Evolutionary conservation across 2,329 filamentous ascomycete species (phyloP).

Genomic region (Talaromyces sp.): DNA sequence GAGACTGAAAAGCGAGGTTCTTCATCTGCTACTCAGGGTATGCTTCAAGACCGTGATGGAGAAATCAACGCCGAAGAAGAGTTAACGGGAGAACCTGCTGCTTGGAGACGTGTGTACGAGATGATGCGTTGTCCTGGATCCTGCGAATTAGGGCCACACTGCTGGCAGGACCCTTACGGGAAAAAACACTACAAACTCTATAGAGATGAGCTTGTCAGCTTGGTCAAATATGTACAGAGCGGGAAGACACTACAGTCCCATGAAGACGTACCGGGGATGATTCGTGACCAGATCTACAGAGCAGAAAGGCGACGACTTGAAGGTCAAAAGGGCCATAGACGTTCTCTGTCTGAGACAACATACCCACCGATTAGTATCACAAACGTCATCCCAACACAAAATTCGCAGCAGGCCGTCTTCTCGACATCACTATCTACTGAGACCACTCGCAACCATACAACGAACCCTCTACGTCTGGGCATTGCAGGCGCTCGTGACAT

Average conservation of each 20-base stretch:
- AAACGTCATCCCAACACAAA: slow-evolving; percentile 24
- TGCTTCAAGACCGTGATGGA: slow-evolving; percentile 17
- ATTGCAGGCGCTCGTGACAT: slow-evolving; percentile 27
- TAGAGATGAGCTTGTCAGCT: background rate
- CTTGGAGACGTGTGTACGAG: slow-evolving; percentile 20
- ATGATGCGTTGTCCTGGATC: slow-evolving; percentile 20
- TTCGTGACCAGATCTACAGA: background rate
- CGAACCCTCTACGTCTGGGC: slow-evolving; percentile 18
- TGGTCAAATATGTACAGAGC: background rate
- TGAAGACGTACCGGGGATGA: slow-evolving; percentile 1
- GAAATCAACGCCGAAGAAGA: slow-evolving; percentile 19
- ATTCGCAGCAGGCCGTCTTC: slow-evolving; percentile 18
- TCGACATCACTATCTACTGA: slow-evolving; percentile 16
- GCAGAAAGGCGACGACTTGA: background rate
- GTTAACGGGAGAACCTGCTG: slow-evolving; percentile 17
- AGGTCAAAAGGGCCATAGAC: background rate
- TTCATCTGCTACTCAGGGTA: slow-evolving; percentile 19
- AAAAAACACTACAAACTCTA: slow-evolving; percentile 7
- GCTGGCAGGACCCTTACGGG: background rate
- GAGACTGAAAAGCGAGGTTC: slow-evolving; percentile 14
- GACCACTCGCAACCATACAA: slow-evolving; percentile 18
- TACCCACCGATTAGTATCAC: slow-evolving; percentile 27
- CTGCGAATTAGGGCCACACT: background rate
- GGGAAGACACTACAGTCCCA: background rate
- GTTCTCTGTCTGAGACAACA: background rate